phyloP scores from a whole-genome alignment of 768 basidiomycete species.

The Suillus placidus region DNA sequence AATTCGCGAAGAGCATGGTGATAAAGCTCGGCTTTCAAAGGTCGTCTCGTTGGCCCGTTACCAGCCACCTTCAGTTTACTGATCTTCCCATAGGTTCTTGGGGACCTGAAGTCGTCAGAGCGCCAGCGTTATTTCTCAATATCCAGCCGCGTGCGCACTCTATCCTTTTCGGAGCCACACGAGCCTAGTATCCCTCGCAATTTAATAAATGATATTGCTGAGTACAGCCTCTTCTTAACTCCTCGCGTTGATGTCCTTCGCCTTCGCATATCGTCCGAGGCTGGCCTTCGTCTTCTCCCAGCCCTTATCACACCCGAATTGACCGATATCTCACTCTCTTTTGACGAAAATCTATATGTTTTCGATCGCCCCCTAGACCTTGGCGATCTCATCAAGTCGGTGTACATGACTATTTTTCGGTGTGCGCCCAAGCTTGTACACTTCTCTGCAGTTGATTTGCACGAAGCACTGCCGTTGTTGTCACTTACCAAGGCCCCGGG shows the following conservation, averaged over 20 bases:
- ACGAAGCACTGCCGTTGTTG: not conserved
- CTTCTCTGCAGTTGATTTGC: slow-evolving; percentile 3
- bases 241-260: slow-evolving; percentile 2
- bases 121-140: not conserved
- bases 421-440: slow-evolving; percentile 1
- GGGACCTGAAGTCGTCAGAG: not conserved
- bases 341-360: slow-evolving; percentile 1
- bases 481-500: not conserved
- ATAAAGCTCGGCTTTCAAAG: slow-evolving; percentile 2
- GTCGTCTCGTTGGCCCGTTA: not conserved
- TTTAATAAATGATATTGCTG: not conserved
- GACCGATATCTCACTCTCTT: slow-evolving; percentile 1
- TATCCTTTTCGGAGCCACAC: slow-evolving; percentile 1
- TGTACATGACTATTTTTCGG: not conserved
- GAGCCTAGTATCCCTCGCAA: not conserved
- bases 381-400: not conserved
- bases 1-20: not conserved
- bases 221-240: not conserved
- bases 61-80: not conserved
- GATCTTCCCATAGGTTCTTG: not conserved
- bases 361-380: not conserved
- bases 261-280: not conserved
- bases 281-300: slow-evolving; percentile 8
- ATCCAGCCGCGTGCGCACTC: slow-evolving; percentile 5
- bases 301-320: not conserved